These are phyloP conservation scores for Mariannaea elegans DNA, from an alignment of 2,329 filamentous ascomycete species.

Conservation along the genomic window DNA sequence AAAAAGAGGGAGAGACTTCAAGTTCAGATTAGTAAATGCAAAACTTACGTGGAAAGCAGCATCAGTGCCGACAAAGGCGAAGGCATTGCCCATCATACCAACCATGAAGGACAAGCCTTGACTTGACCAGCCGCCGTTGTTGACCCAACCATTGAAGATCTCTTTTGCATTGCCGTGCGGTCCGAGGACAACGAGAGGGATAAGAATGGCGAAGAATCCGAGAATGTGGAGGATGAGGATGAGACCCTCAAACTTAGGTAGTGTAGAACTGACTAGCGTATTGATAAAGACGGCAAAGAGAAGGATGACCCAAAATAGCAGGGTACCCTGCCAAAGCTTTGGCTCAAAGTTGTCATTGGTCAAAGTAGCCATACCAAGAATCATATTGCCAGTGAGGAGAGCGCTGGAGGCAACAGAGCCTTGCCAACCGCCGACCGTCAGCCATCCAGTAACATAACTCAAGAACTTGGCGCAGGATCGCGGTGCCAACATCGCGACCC, in stretches of 20 bases:
- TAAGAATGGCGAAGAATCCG: conserved; percentile 46
- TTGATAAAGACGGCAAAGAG: conserved; percentile 59
- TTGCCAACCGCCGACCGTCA: conserved; percentile 60
- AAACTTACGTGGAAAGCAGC: conserved; percentile 43
- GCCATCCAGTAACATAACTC: conserved; percentile 61
- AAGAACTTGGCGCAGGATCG: conserved; percentile 58
- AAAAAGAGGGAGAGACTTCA: accelerated
- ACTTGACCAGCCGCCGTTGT: conserved; percentile 54
- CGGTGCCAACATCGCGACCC: conserved; percentile 64
- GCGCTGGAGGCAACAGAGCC: conserved; percentile 45
- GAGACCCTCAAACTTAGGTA: conserved; percentile 61
- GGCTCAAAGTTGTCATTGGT: conserved; percentile 50
- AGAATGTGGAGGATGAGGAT: conserved; percentile 59
- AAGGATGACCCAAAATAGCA: conserved; percentile 59
- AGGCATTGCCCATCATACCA: conserved; percentile 53
- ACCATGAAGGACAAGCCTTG: conserved; percentile 56
- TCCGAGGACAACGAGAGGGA: conserved; percentile 44
- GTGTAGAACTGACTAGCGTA: conserved; percentile 52
- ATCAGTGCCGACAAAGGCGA: conserved; percentile 45
- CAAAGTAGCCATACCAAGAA: conserved; percentile 44
- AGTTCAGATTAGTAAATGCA: too few species aligned
- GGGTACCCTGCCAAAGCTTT: conserved; percentile 57
- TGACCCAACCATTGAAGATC: conserved; percentile 57
- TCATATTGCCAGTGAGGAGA: conserved; percentile 56
- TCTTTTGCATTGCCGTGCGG: conserved; percentile 43